Evolutionary conservation across 2,329 filamentous ascomycete species (phyloP).

Genomic region (Hawksworthiomyces lignivorus): DNA sequence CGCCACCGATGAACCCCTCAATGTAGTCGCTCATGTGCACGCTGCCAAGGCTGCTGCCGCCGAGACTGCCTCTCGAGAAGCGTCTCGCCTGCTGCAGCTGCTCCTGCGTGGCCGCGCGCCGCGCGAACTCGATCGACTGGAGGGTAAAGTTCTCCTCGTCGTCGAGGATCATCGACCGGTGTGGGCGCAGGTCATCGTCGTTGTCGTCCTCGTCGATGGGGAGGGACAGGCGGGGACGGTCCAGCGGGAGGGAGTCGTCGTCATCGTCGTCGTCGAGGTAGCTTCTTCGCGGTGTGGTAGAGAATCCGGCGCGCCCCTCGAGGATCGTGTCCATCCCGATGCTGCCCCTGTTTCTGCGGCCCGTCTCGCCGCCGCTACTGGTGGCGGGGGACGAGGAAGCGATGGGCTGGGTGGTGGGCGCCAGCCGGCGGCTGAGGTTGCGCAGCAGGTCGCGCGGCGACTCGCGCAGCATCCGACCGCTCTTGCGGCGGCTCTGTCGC

Average conservation of each 20-base stretch:
- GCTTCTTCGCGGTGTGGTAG: neutral
- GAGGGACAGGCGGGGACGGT: slow-evolving; percentile 48
- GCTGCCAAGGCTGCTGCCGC: slow-evolving; percentile 46
- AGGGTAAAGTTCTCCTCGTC: slow-evolving; percentile 39
- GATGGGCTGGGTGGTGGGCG: slow-evolving; percentile 37
- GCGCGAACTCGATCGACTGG: slow-evolving; percentile 52
- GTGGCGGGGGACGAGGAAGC: slow-evolving; percentile 37
- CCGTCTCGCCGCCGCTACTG: slow-evolving; percentile 7
- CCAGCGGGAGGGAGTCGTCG: slow-evolving; percentile 42
- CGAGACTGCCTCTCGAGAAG: slow-evolving; percentile 45
- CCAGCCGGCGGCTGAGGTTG: slow-evolving; percentile 46
- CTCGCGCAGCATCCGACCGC: slow-evolving; percentile 47
- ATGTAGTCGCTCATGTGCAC: slow-evolving; percentile 47
- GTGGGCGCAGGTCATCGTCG: slow-evolving; percentile 44
- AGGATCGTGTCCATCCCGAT: slow-evolving; percentile 1
- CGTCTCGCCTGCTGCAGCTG: slow-evolving; percentile 28
- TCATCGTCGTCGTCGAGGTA: slow-evolving; percentile 39
- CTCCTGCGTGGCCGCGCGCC: slow-evolving; percentile 41
- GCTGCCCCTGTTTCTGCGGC: neutral
- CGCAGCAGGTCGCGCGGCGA: slow-evolving; percentile 47
- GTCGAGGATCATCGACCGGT: slow-evolving; percentile 46
- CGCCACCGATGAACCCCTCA: slow-evolving; percentile 21
- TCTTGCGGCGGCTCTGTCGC: slow-evolving; percentile 44
- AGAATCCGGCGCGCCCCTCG: neutral
- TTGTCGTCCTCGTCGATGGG: slow-evolving; percentile 44